phyloP scores from a whole-genome alignment of 495 filamentous ascomycete species.

The Trichodelitschia bisporula region DNA sequence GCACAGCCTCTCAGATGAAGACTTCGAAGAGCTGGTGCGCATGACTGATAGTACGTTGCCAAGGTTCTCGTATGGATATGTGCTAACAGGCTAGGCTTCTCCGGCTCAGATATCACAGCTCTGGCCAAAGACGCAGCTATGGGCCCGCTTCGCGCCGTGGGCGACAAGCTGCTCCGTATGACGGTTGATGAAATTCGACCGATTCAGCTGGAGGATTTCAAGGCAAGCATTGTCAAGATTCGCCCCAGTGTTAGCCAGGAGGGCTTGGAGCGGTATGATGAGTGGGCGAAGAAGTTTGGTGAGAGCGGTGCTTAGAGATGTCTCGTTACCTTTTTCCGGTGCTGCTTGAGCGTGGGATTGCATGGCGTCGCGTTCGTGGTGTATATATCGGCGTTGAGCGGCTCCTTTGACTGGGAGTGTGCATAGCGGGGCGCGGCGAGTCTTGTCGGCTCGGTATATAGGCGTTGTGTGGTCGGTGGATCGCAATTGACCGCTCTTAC shows the following conservation, averaged over 20 bases:
- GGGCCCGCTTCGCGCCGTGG: slow-evolving; percentile 79
- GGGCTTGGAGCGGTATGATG: slow-evolving; percentile 67
- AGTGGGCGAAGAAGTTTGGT: slow-evolving; percentile 84
- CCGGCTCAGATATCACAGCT: slow-evolving; percentile 90
- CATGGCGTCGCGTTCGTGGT: too few relatives aligned
- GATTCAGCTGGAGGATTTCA: slow-evolving; percentile 64
- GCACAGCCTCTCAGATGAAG: slow-evolving; percentile 45
- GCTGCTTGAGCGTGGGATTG: too few relatives aligned
- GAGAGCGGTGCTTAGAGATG: slow-evolving; percentile 82
- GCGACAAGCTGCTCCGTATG: slow-evolving; percentile 73
- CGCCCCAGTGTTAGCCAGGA: slow-evolving; percentile 72
- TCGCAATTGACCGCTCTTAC: too few relatives aligned
- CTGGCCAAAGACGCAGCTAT: slow-evolving; percentile 96
- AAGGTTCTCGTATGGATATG: too few relatives aligned
- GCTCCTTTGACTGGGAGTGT: too few relatives aligned
- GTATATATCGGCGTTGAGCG: too few relatives aligned
- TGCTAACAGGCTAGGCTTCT: slow-evolving; percentile 89
- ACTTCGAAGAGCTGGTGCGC: slow-evolving; percentile 53
- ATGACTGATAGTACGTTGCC: slow-evolving; percentile 53
- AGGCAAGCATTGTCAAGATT: slow-evolving; percentile 63
- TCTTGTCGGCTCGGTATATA: too few relatives aligned
- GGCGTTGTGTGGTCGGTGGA: too few relatives aligned
- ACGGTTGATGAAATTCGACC: slow-evolving; percentile 82
- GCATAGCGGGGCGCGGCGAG: too few relatives aligned
- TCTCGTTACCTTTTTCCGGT: too few relatives aligned